Conservation (phyloP, 257 asterid species). For the Solanum etuberosum region DNA sequence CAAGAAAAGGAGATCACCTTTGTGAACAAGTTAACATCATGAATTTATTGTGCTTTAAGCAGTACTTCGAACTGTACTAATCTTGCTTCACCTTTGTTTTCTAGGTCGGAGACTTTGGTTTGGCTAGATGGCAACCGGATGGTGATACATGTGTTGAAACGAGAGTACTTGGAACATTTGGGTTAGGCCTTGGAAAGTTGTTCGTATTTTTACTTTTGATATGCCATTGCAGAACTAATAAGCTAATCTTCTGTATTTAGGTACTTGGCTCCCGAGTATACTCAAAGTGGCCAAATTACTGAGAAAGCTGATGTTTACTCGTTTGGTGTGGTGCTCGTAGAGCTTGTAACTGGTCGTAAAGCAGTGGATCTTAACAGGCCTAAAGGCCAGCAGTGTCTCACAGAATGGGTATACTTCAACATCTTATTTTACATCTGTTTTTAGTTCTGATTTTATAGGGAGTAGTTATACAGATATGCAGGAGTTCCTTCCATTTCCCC, state of each 20-base stretch:
- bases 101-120: conserved; percentile 72
- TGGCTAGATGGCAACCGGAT: conserved; percentile 71
- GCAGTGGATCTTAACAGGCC: conserved; percentile 67
- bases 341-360: conserved; percentile 61
- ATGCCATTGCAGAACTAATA: neutral
- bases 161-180: conserved; percentile 66
- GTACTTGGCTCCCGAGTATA: conserved; percentile 74
- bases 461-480: neutral
- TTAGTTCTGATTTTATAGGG: neutral
- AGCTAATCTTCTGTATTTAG: conserved; percentile 10
- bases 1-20: neutral
- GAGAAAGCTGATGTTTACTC: conserved; percentile 72
- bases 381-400: conserved; percentile 63
- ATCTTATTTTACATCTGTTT: neutral
- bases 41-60: neutral
- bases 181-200: conserved; percentile 17
- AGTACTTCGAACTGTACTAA: neutral
- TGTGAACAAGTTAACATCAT: neutral
- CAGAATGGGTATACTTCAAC: conserved; percentile 46
- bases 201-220: neutral
- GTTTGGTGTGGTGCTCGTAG: conserved; percentile 60
- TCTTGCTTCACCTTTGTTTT: neutral
- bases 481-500: neutral
- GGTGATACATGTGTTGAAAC: conserved; percentile 71
- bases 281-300: conserved; percentile 78